These are phyloP conservation scores for Hypsizygus marmoreus DNA, from an alignment of 768 basidiomycete genomes.

Conservation along the genomic window DNA sequence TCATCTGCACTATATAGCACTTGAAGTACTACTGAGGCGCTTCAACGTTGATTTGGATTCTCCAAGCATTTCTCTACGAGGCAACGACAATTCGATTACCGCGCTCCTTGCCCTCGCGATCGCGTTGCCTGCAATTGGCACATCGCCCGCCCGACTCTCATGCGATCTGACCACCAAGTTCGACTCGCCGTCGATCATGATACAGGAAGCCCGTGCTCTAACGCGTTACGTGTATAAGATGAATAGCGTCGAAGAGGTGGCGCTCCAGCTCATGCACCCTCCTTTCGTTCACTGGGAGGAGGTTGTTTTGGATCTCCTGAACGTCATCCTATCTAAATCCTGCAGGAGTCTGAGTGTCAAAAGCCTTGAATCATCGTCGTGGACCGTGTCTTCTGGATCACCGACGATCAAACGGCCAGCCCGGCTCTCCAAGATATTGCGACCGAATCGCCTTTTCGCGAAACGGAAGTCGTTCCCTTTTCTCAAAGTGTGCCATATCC, in stretches of 20 bases:
- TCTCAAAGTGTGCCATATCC: conserved; percentile 3
- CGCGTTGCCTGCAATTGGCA: conserved; percentile 1
- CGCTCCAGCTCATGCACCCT: conserved; percentile 4
- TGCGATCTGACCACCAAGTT: conserved; percentile 6
- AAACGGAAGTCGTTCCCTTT: background rate
- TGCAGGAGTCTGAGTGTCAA: conserved; percentile 4
- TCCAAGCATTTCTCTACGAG: background rate
- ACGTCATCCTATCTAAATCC: background rate
- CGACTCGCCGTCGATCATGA: conserved; percentile 1
- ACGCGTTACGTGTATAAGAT: conserved; percentile 2
- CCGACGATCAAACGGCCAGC: background rate
- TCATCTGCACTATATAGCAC: conserved; percentile 2
- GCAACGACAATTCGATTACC: background rate
- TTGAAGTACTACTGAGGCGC: background rate
- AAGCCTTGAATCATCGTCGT: background rate
- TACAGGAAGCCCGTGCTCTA: background rate
- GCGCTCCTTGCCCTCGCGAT: conserved; percentile 1
- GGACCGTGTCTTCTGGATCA: background rate
- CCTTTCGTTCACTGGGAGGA: conserved; percentile 1
- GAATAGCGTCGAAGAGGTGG: background rate
- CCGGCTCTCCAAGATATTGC: too few relatives aligned
- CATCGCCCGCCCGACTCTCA: background rate
- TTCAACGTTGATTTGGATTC: background rate
- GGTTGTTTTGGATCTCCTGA: background rate
- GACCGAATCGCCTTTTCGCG: background rate